These are phyloP conservation scores for Actinidia chinensis DNA, from an alignment of 179 eudicot genomes.

Conservation along the genomic window DNA sequence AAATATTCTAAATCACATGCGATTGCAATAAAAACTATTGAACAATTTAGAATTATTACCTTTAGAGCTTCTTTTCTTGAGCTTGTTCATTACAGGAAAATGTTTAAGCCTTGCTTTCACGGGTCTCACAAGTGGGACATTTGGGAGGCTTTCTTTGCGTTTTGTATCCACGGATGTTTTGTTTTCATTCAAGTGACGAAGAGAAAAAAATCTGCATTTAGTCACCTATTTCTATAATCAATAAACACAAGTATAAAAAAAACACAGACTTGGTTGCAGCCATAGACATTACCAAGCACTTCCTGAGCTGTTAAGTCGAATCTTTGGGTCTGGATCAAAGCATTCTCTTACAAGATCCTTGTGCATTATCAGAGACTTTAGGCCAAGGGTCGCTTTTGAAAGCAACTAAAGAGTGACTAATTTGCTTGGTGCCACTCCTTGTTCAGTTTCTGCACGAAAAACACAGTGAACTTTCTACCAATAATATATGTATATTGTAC, in stretches of 20 bases:
- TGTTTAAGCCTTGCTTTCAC: constrained; percentile 84
- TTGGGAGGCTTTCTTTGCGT: constrained; percentile 79
- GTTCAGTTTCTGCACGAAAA: constrained; percentile 61
- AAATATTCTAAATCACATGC: not conserved
- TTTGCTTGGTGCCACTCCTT: constrained; percentile 96
- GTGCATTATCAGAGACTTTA: constrained; percentile 80
- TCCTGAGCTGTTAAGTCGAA: constrained; percentile 73
- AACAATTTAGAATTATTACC: constrained; percentile 36
- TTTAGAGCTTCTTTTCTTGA: constrained; percentile 56
- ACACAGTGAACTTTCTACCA: not conserved
- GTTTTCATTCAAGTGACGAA: constrained; percentile 13
- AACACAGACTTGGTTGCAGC: not conserved
- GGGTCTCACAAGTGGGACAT: constrained; percentile 68
- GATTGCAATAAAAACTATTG: not conserved
- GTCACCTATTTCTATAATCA: not conserved
- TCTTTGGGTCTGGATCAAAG: constrained; percentile 78
- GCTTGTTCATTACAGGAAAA: constrained; percentile 91
- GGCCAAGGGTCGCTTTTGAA: constrained; percentile 93
- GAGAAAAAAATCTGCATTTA: not conserved
- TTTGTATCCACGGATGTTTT: constrained; percentile 85
- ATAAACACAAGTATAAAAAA: not conserved
- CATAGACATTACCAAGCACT: constrained; percentile 61
- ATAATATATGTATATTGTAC: too few species aligned
- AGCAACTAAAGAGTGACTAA: constrained; percentile 70
- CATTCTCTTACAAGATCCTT: constrained; percentile 82